These are phyloP conservation scores for Antrodiella citrinella DNA, from an alignment of 768 basidiomycete genomes.

Conservation along the genomic window DNA sequence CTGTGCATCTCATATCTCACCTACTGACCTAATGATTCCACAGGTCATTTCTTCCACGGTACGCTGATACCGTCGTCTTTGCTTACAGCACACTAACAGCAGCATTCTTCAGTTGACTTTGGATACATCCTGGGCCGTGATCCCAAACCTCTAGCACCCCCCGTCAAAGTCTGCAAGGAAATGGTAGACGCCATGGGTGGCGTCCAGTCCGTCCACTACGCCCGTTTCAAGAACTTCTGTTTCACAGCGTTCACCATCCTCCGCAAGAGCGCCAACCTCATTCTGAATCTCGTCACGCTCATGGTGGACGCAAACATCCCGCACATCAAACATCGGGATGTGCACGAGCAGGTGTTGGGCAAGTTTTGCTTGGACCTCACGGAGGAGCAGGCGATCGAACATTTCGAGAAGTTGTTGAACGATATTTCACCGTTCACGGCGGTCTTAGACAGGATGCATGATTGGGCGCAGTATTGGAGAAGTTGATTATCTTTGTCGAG, in stretches of 20 bases:
- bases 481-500: constrained; percentile 48
- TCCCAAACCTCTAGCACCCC: constrained; percentile 95
- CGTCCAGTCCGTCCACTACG: constrained; percentile 88
- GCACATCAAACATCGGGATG: constrained; percentile 88
- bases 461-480: constrained; percentile 83
- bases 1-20: neutral
- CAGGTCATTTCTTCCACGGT: constrained; percentile 97
- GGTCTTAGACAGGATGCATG: constrained; percentile 90
- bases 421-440: constrained; percentile 93
- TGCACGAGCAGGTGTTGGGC: constrained; percentile 87
- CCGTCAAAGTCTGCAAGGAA: constrained; percentile 97
- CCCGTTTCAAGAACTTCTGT: constrained; percentile 92
- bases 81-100: no score
- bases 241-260: constrained; percentile 97
- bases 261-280: constrained; percentile 94
- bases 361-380: constrained; percentile 93
- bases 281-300: constrained; percentile 89
- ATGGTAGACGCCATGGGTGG: constrained; percentile 99
- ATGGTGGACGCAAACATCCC: constrained; percentile 99
- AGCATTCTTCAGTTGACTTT: constrained; percentile 91
- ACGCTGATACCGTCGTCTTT: constrained; percentile 13
- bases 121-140: constrained; percentile 97
- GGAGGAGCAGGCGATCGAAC: constrained; percentile 96
- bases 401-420: constrained; percentile 88
- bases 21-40: neutral